Conservation (phyloP, 345 rosid species). For the Citrus hindsii region DNA sequence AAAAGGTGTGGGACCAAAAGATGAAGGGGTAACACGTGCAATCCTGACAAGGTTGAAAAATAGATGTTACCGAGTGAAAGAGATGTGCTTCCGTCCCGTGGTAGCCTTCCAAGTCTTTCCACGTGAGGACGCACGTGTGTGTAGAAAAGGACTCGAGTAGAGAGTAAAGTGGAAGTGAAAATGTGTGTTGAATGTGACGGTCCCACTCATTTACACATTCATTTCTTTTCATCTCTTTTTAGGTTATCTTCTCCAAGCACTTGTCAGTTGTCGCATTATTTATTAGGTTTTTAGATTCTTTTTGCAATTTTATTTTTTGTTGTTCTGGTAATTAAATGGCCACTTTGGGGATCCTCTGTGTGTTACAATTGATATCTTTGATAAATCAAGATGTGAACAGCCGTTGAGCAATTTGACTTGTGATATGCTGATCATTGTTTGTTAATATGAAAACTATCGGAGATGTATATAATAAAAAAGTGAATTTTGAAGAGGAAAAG, state of each 20-base stretch:
- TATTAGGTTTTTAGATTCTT: conserved; percentile 3
- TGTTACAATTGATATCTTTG: not conserved
- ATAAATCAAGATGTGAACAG: not conserved
- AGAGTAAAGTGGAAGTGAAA: too few relatives aligned
- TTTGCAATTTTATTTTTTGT: not conserved
- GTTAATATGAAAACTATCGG: too few relatives aligned
- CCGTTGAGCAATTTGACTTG: not conserved
- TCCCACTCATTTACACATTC: not conserved
- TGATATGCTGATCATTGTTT: too few relatives aligned
- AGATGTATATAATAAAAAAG: too few relatives aligned
- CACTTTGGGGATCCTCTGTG: not conserved
- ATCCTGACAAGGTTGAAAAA: conserved; percentile 34
- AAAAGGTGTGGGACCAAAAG: conserved; percentile 15
- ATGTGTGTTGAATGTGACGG: not conserved
- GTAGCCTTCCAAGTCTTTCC: conserved; percentile 7
- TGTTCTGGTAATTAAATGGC: not conserved
- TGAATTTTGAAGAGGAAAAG: too few relatives aligned
- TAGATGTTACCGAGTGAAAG: not conserved
- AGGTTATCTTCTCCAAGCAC: conserved; percentile 26
- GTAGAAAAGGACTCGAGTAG: not conserved
- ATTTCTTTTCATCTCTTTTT: not conserved
- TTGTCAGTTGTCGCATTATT: conserved; percentile 27
- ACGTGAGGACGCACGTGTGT: conserved; percentile 29
- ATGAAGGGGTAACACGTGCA: conserved; percentile 30
- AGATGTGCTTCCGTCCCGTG: not conserved